Percentiles rank a stretch among this genome's conserved stretches.
phyloP scores from a whole-genome alignment of 176 grass and related monocot species.

The Cymbopogon citratus region DNA sequence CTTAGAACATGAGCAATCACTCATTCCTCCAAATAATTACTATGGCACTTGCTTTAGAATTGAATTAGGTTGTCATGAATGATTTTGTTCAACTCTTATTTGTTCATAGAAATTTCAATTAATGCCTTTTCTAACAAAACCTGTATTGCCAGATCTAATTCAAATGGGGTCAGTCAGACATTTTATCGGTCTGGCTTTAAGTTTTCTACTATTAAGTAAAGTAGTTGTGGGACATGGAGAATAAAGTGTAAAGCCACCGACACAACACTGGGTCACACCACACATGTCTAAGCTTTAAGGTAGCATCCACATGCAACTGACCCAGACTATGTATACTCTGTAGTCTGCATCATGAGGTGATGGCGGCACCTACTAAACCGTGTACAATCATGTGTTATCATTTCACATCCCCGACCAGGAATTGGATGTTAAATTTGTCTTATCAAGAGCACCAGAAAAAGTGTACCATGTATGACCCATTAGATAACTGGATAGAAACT shows the following conservation, averaged over 20 bases:
- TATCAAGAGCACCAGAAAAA: conserved; percentile 46
- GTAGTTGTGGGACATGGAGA: conserved; percentile 29
- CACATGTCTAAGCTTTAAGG: conserved; percentile 63
- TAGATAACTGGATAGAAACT: conserved; percentile 42
- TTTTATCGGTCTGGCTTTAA: conserved; percentile 15
- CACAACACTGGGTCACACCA: conserved; percentile 46
- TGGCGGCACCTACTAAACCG: conserved; percentile 24
- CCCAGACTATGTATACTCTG: conserved; percentile 49
- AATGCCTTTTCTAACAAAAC: neutral
- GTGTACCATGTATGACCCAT: conserved; percentile 33
- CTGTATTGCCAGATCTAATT: neutral
- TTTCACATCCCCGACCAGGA: conserved; percentile 27
- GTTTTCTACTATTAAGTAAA: conserved; percentile 30
- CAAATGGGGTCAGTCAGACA: neutral
- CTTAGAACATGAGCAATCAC: neutral
- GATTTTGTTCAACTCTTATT: neutral
- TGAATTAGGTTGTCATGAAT: neutral
- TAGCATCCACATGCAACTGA: conserved; percentile 57
- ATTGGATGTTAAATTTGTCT: conserved; percentile 65
- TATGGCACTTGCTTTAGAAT: neutral
- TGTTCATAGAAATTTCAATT: neutral
- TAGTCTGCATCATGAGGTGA: conserved; percentile 37
- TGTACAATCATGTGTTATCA: conserved; percentile 23
- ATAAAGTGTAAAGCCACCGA: conserved; percentile 91
- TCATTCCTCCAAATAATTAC: neutral